These are phyloP conservation scores for Vigna hirtella DNA, from an alignment of 306 rosid genomes.

Conservation along the genomic window DNA sequence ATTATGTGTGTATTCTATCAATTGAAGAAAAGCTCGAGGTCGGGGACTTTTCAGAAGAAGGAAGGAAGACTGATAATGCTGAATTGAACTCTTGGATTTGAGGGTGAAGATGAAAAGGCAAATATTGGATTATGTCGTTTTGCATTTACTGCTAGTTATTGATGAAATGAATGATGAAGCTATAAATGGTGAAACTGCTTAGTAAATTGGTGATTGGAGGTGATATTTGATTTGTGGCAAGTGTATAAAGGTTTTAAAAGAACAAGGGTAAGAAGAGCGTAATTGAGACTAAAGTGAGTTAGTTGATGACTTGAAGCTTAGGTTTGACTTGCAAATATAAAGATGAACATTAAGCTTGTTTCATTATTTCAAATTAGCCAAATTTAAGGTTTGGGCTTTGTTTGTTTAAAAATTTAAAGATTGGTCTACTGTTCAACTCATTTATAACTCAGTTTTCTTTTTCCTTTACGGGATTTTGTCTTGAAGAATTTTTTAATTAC, in stretches of 20 bases:
- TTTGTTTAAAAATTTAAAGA: neutral
- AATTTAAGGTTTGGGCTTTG: neutral
- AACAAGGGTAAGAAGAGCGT: neutral
- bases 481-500: neutral
- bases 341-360: constrained; percentile 6
- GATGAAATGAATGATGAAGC: neutral
- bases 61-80: constrained; percentile 15
- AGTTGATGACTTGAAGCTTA: constrained; percentile 1
- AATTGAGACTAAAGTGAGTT: neutral
- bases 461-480: neutral
- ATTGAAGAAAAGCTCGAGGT: neutral
- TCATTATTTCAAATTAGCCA: neutral
- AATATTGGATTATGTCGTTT: constrained; percentile 28
- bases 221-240: constrained; percentile 10
- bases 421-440: neutral
- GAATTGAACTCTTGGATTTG: constrained; percentile 33
- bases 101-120: neutral
- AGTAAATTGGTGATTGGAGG: constrained; percentile 9
- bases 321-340: neutral
- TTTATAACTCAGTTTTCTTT: neutral
- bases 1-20: neutral
- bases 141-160: neutral
- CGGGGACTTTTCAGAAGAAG: neutral
- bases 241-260: constrained; percentile 19
- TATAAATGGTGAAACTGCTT: constrained; percentile 22